phyloP scores from a whole-genome alignment of 495 filamentous ascomycete species.

The Chaetomium fimeti region DNA sequence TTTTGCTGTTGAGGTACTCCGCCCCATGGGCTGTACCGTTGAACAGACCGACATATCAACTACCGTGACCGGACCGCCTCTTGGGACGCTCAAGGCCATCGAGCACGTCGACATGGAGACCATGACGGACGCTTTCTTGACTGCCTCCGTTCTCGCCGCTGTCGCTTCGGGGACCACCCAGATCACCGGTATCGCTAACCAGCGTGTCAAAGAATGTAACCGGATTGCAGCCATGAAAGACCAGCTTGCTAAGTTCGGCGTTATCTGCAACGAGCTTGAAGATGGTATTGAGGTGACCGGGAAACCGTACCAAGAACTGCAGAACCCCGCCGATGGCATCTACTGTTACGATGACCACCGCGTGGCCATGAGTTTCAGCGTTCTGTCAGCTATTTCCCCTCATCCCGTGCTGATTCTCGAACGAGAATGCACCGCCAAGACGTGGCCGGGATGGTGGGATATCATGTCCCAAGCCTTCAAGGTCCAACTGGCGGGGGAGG shows the following conservation, averaged over 20 bases:
- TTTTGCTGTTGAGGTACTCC: conserved; percentile 87
- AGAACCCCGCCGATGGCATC: conserved; percentile 63
- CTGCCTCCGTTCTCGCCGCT: conserved; percentile 88
- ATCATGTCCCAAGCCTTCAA: conserved; percentile 71
- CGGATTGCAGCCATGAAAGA: conserved; percentile 95
- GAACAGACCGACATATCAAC: conserved; percentile 82
- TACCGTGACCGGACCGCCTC: conserved; percentile 84
- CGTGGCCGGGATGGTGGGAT: conserved; percentile 99
- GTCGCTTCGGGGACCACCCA: conserved; percentile 81
- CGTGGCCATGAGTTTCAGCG: conserved; percentile 96
- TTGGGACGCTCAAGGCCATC: conserved; percentile 67
- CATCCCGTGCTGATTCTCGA: conserved; percentile 75
- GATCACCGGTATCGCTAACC: conserved; percentile 96
- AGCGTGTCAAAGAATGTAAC: conserved; percentile 98
- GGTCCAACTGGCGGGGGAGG: conserved; percentile 71
- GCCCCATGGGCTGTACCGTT: conserved; percentile 91
- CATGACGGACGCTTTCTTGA: conserved; percentile 99
- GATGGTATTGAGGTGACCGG: conserved; percentile 89
- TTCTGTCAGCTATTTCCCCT: conserved; percentile 77
- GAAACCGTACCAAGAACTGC: conserved; percentile 58
- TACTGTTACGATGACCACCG: conserved; percentile 98
- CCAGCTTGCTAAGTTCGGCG: conserved; percentile 93
- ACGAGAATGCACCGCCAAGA: conserved; percentile 92
- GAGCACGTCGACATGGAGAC: conserved; percentile 89
- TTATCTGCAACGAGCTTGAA: conserved; percentile 79